Conservation (phyloP, 208 protist species). For the Leishmania arabica region DNA sequence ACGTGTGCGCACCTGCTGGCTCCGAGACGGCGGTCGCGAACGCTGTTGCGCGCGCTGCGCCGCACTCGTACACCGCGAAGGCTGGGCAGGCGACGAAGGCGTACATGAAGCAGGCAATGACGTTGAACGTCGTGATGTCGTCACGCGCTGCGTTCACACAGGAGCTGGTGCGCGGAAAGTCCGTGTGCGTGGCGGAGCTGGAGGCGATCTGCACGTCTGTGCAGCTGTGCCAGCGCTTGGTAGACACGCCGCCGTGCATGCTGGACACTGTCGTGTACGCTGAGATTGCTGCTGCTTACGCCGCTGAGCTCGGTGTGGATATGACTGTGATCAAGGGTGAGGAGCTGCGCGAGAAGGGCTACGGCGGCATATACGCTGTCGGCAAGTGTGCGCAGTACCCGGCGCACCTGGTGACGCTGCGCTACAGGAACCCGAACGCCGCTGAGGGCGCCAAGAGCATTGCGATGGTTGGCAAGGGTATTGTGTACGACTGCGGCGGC, state of each 20-base stretch:
- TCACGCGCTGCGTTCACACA: constrained; percentile 39
- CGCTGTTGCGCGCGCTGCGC: constrained; percentile 49
- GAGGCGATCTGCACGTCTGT: constrained; percentile 54
- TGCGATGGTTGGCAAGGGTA: constrained; percentile 84
- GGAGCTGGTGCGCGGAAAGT: constrained; percentile 32
- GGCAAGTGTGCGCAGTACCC: constrained; percentile 69
- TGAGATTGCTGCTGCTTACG: constrained; percentile 59
- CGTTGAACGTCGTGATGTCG: constrained; percentile 56
- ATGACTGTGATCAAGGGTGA: constrained; percentile 73
- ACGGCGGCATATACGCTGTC: constrained; percentile 79
- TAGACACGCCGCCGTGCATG: constrained; percentile 77
- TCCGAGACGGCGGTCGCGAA: constrained; percentile 47
- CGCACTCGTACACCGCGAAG: constrained; percentile 61
- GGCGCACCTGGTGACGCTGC: constrained; percentile 70
- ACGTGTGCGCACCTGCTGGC: constrained; percentile 42
- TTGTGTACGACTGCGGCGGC: constrained; percentile 92
- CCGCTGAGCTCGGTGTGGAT: constrained; percentile 43
- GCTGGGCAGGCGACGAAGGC: constrained; percentile 28
- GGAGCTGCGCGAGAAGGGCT: constrained; percentile 64
- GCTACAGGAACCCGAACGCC: constrained; percentile 56
- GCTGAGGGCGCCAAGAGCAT: constrained; percentile 43
- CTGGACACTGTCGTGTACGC: constrained; percentile 77
- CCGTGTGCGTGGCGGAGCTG: constrained; percentile 39
- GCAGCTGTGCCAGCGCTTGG: constrained; percentile 83
- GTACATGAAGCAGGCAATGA: constrained; percentile 30